These are phyloP conservation scores for Myxozyma monticola DNA, from an alignment of 805 yeast genomes.

Conservation along the genomic window DNA sequence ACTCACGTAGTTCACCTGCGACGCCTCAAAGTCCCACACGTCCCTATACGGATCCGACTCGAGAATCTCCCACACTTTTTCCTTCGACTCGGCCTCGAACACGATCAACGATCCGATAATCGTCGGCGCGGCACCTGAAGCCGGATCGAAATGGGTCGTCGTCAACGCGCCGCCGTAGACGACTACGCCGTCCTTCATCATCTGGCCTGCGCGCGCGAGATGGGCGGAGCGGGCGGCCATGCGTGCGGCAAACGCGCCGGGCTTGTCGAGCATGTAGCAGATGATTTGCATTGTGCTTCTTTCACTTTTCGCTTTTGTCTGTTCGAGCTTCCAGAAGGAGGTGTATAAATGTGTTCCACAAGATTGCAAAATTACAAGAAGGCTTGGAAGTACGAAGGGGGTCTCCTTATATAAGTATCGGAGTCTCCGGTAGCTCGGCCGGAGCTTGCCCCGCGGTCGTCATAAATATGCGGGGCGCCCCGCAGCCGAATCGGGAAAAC, in stretches of 20 bases:
- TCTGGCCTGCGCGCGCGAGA: conserved; percentile 1
- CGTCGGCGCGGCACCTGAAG: conserved; percentile 8
- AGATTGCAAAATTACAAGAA: too few relatives aligned
- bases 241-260: conserved; percentile 6
- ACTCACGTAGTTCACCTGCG: conserved; percentile 13
- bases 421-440: too few relatives aligned
- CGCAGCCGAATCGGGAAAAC: too few relatives aligned
- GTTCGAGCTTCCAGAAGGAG: not conserved
- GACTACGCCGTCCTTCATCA: conserved; percentile 6
- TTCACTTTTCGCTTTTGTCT: not conserved
- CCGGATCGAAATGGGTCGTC: not conserved
- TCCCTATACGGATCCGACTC: conserved; percentile 9
- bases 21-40: conserved; percentile 17
- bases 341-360: not conserved
- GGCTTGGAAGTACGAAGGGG: too few relatives aligned
- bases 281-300: not conserved
- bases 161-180: conserved; percentile 13
- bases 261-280: conserved; percentile 15
- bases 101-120: conserved; percentile 13
- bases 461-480: too few relatives aligned
- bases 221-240: conserved; percentile 10
- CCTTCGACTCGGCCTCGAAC: conserved; percentile 18
- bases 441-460: too few relatives aligned
- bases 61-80: conserved; percentile 7
- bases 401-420: too few relatives aligned